Conservation (phyloP, 2,329 filamentous ascomycete genomes). For the Exophiala phaeomuriformis region DNA sequence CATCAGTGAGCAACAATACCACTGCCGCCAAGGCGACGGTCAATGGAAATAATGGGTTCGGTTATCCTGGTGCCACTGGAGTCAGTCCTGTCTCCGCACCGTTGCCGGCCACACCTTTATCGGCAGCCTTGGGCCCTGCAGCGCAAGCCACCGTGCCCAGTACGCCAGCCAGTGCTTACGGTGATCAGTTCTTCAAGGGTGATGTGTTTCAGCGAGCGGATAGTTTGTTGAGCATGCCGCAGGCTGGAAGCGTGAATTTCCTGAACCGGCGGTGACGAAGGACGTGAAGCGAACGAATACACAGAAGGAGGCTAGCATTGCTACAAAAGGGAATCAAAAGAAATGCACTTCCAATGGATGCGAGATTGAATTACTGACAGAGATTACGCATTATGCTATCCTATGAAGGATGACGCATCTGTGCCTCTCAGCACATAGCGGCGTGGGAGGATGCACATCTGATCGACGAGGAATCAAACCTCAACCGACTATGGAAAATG, state of each 20-base stretch:
- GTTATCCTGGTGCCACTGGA: constrained; percentile 9
- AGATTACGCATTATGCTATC: too few relatives aligned
- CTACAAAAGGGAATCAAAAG: too few relatives aligned
- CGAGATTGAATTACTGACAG: too few relatives aligned
- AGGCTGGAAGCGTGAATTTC: constrained; percentile 18
- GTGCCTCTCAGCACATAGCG: too few relatives aligned
- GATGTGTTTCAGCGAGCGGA: constrained; percentile 46
- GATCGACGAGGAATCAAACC: too few relatives aligned
- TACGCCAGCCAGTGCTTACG: constrained; percentile 41
- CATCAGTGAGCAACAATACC: constrained; percentile 20
- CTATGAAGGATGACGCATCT: too few relatives aligned
- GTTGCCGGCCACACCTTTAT: constrained; percentile 79
- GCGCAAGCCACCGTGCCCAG: constrained; percentile 68
- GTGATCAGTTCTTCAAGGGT: constrained; percentile 44
- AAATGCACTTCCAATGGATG: too few relatives aligned
- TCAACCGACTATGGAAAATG: too few relatives aligned
- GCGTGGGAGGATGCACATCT: too few relatives aligned
- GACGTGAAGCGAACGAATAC: neutral
- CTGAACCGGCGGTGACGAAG: constrained; percentile 10
- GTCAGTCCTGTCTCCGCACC: constrained; percentile 39
- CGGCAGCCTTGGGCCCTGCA: constrained; percentile 79
- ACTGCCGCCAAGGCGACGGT: constrained; percentile 28
- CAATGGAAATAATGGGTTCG: constrained; percentile 21
- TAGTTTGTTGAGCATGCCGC: constrained; percentile 37
- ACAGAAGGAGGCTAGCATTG: too few relatives aligned